Evolutionary conservation across 2,329 filamentous ascomycete genomes (phyloP), one percentile per base, ranked within the genome.

Genomic region (Ophiostoma sp.): DNA sequence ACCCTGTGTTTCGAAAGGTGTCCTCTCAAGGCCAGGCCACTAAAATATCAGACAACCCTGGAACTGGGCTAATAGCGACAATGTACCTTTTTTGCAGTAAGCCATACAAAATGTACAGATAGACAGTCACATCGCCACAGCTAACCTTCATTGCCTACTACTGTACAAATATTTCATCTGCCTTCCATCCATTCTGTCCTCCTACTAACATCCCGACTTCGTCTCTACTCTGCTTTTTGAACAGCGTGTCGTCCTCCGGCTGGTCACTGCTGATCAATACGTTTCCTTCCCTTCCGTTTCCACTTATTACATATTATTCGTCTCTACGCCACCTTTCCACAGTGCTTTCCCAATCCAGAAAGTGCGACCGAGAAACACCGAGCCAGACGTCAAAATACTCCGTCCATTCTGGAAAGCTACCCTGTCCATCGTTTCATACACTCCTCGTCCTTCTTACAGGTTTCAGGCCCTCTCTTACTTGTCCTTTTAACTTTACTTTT

Each of bases 251-350:
- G n/a, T 13, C 20, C 48, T 54, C 48, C 20, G 52, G 52, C 52
- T 57, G 15, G 15, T 27, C 20, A 27, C n/a, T 17, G 3, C 23
- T 57, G 13, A 5, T 57, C 52, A 57, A 57, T 13, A 27, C 23
- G 17, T 10, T 41, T 2, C 33, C 33, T 64, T 65, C 36, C 35
- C 60, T 65, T 65, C 64, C 36, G 8, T 23, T 66, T 41, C 36
- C 11, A 6, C 17, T 57, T 23, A 57, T 27, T 57, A 57, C 52
- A 57, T 62, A 62, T 62, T 2, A 33, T 33, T 33, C 27, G 23
- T 62, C 27, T 60, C 5, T 44, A 67, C 27, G 27, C 39, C 66
- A 67, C 66, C n/a, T 67, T 67, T 54, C 66, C 41, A 52, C 66
- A n/a, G 41, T 44, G 23, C 44, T 67, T 35, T 35, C 27, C 66